phyloP scores from a whole-genome alignment of 2,329 filamentous ascomycete species.

The Verticillium zaregamsianum region DNA sequence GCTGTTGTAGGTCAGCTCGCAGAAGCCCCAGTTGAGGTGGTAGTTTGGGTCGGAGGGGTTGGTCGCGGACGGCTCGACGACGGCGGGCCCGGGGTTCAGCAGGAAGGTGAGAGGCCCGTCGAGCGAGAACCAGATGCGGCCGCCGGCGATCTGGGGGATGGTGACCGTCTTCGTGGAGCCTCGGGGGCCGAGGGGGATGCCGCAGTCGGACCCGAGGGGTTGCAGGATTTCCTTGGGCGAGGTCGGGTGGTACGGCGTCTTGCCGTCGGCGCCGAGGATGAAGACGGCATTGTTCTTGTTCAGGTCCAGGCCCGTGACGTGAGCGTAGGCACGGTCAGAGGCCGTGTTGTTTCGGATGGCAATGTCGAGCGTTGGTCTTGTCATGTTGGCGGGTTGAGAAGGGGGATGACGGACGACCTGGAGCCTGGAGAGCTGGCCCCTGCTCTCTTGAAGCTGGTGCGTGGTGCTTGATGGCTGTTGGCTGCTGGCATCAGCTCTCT shows the following conservation, averaged over 20 bases:
- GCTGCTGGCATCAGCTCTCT: background rate
- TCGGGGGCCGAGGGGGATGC: constrained; percentile 59
- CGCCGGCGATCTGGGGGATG: constrained; percentile 67
- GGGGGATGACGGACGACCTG: background rate
- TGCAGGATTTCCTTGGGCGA: constrained; percentile 49
- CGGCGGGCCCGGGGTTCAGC: constrained; percentile 65
- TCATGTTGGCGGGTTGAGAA: constrained; percentile 19
- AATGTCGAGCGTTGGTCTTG: constrained; percentile 46
- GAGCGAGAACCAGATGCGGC: constrained; percentile 67
- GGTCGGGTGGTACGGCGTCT: constrained; percentile 59
- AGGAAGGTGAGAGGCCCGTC: constrained; percentile 60
- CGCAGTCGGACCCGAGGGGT: constrained; percentile 52
- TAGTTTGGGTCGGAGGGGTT: constrained; percentile 63
- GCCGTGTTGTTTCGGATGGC: constrained; percentile 62
- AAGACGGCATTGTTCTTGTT: constrained; percentile 56
- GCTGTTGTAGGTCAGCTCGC: constrained; percentile 64
- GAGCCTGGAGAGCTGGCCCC: too few relatives aligned
- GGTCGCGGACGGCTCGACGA: constrained; percentile 71
- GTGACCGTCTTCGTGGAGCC: constrained; percentile 57
- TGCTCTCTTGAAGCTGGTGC: background rate
- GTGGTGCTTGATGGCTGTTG: too few relatives aligned
- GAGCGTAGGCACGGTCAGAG: constrained; percentile 59
- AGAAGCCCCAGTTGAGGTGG: constrained; percentile 60
- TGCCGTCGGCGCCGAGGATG: constrained; percentile 62
- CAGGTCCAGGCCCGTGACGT: constrained; percentile 64